Percentiles rank a stretch among this genome's conserved stretches.
Conservation (phyloP, 2,329 filamentous ascomycete species). For the Beauveria sp. region DNA sequence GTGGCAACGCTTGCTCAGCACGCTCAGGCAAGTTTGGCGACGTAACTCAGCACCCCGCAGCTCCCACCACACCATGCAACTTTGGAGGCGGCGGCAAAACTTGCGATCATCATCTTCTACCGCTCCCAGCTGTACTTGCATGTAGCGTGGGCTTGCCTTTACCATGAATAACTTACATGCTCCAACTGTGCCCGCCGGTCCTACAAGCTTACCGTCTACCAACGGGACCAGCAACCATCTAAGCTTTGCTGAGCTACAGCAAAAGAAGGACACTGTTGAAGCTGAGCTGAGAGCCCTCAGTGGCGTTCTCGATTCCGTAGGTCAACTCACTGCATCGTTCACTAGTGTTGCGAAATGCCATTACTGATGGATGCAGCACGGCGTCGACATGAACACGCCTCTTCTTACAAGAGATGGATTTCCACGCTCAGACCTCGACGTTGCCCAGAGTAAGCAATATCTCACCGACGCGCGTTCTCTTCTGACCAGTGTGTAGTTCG, state of each 20-base stretch:
- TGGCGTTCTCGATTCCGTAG: slow-evolving; percentile 79
- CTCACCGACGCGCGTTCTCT: background rate
- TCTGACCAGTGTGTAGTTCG: slow-evolving; percentile 53
- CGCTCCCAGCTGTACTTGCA: background rate
- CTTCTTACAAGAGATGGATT: slow-evolving; percentile 87
- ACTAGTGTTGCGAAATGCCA: background rate
- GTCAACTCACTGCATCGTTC: slow-evolving; percentile 20
- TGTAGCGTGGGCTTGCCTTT: background rate
- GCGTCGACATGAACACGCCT: slow-evolving; percentile 84
- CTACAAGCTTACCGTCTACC: slow-evolving; percentile 51
- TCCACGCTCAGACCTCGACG: slow-evolving; percentile 86
- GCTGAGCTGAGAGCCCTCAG: slow-evolving; percentile 79
- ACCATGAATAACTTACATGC: slow-evolving; percentile 50
- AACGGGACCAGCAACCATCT: slow-evolving; percentile 58
- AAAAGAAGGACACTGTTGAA: slow-evolving; percentile 78
- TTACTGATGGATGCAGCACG: slow-evolving; percentile 54
- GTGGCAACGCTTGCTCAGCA: background rate
- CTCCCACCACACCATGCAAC: background rate
- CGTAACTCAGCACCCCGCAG: slow-evolving; percentile 7
- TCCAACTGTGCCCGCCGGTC: slow-evolving; percentile 62
- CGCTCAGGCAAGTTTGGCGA: background rate
- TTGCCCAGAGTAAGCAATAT: slow-evolving; percentile 69
- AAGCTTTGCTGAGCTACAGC: slow-evolving; percentile 72
- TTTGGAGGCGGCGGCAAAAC: background rate
- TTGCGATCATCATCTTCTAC: background rate